A percentile compares a stretch with the other conserved stretches of the same genome.
These are phyloP conservation scores for Saturnispora besseyi DNA, from an alignment of 805 yeast genomes.

Conservation along the genomic window DNA sequence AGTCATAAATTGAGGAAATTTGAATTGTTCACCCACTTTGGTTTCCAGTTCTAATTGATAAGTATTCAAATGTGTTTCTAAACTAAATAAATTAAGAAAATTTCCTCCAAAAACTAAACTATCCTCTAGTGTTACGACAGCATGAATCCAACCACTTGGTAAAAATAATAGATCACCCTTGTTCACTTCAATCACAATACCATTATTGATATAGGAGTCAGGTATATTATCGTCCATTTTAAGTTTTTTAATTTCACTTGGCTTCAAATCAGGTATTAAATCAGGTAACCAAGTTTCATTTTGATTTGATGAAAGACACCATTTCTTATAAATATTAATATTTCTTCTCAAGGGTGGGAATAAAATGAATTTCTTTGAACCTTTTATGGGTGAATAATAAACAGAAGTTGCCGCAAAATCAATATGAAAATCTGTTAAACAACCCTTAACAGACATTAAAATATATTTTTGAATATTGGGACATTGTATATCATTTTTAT, in stretches of 20 bases:
- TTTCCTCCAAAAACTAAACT: conserved; percentile 85
- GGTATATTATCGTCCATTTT: conserved; percentile 9
- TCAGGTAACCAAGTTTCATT: conserved; percentile 58
- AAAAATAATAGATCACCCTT: conserved; percentile 73
- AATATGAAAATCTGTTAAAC: conserved; percentile 84
- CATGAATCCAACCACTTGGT: conserved; percentile 92
- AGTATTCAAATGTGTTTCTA: conserved; percentile 54
- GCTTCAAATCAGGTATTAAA: conserved; percentile 22
- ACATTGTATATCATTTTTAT: conserved; percentile 14
- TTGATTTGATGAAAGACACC: conserved; percentile 66
- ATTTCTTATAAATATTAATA: conserved; percentile 49
- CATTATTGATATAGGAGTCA: conserved; percentile 28
- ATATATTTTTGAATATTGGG: conserved; percentile 71
- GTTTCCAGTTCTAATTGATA: conserved; percentile 56
- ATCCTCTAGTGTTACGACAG: conserved; percentile 76
- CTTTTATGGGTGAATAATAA: conserved; percentile 74
- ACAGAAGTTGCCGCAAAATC: conserved; percentile 93
- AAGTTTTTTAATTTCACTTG: conserved; percentile 9
- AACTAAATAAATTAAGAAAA: conserved; percentile 57
- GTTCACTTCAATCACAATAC: conserved; percentile 24
- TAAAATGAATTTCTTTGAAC: conserved; percentile 65
- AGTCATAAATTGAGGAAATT: conserved; percentile 67
- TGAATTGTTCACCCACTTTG: conserved; percentile 63
- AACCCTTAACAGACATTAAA: conserved; percentile 71
- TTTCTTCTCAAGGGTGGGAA: conserved; percentile 68